phyloP scores from a whole-genome alignment of 371 early-diverging fungal species.

The Mucor racemosus region DNA sequence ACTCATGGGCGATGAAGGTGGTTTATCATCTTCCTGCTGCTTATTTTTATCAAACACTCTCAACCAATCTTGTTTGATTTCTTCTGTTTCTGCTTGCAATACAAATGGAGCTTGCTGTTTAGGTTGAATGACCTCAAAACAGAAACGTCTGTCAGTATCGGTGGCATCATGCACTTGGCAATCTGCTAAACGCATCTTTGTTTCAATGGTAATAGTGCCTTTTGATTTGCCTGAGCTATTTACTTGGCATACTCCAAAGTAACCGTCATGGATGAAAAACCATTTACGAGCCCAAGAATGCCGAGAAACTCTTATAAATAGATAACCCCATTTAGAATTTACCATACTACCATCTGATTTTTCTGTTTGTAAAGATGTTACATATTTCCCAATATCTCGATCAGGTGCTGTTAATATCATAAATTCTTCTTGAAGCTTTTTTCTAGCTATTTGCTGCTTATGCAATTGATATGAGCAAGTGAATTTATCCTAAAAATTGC shows the following conservation, averaged over 20 bases:
- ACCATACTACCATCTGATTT: not conserved
- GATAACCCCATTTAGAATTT: constrained; percentile 32
- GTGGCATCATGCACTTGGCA: constrained; percentile 48
- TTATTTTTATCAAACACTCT: constrained; percentile 58
- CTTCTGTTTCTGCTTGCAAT: constrained; percentile 68
- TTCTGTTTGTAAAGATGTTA: not conserved
- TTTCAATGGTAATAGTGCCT: constrained; percentile 49
- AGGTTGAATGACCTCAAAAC: constrained; percentile 57
- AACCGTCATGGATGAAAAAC: constrained; percentile 55
- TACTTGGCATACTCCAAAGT: constrained; percentile 47
- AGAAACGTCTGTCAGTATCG: constrained; percentile 66
- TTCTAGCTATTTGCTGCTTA: constrained; percentile 26
- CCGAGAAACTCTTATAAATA: constrained; percentile 23
- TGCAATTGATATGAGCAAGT: constrained; percentile 33
- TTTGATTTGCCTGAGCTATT: constrained; percentile 36
- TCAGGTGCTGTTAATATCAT: constrained; percentile 31
- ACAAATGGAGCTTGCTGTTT: constrained; percentile 33
- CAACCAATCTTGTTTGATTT: constrained; percentile 65
- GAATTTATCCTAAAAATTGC: constrained; percentile 20
- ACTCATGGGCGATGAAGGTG: constrained; percentile 6
- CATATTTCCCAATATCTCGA: constrained; percentile 24
- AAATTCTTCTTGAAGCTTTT: constrained; percentile 27
- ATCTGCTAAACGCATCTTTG: constrained; percentile 48
- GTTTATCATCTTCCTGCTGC: not conserved
- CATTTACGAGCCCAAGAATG: constrained; percentile 54